Evolutionary conservation across 371 early-diverging fungal genomes (phyloP), one percentile per base, ranked within the genome.

Genomic region (Globomyces sp.): DNA sequence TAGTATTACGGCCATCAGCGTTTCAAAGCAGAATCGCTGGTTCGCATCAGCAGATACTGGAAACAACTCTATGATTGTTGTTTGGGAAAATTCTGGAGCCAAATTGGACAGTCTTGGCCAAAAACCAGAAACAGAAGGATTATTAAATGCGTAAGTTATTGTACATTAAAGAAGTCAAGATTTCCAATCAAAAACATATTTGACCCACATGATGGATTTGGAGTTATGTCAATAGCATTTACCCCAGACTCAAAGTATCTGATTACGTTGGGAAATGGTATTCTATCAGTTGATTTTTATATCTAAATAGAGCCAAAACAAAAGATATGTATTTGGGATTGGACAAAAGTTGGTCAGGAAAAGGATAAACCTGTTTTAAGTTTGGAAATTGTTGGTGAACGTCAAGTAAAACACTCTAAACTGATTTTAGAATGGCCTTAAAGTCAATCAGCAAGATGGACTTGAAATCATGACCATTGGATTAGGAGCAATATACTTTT

Each of bases 111-210:
- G 60, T 55, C 63, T 9, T 13, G 55, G 44, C 1, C 49, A 65
- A 37, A 48, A 45, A 8, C 4, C 11, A 41, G 49, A 65, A 5
- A 37, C 24, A 37, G 41, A 60, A 41, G n/a, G 39, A 10, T 41
- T 69, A 39, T 66, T 73, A 42, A 64, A 67, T 45, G 73, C 75
- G 46, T 24, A 24, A 24, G 24, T 24, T 24, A 24, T 24, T 24
- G 24, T 24, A 24, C 24, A 24, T 24, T 24, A 24, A 24, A 24
- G 24, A 24, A 24, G 24, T 24, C 24, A 24, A 24, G 24, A 24
- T 45, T 78, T 1, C 83, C 83, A 10, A 77, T 82, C 60, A 82
- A 78, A 55, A 79, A 76, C n/a, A 65, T 82, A 1, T 79, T 72
- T 51, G 78, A 76, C 11, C 74, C 78, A 36, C 83, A 82, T 57